Percentiles rank a stretch among this genome's conserved stretches.
phyloP scores from a whole-genome alignment of 1,284 basidiomycete genomes.

The Inonotus obliquus region DNA sequence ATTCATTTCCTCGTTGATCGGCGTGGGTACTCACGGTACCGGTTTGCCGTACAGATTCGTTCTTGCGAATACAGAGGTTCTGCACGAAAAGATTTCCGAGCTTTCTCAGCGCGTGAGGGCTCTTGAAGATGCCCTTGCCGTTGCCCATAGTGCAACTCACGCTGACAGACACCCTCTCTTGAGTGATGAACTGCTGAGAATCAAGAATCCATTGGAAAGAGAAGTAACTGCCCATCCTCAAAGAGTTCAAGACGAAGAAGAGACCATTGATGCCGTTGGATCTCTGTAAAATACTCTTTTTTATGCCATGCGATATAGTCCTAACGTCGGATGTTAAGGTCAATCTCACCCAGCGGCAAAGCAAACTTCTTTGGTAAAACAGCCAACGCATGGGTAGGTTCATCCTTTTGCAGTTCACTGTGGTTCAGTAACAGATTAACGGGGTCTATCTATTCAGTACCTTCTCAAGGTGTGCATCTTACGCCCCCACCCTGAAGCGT shows the following conservation, averaged over 20 bases:
- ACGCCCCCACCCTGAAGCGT: background rate
- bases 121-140: conserved; percentile 57
- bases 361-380: conserved; percentile 61
- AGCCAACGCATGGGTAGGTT: conserved; percentile 62
- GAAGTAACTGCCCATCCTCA: conserved; percentile 39
- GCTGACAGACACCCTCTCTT: conserved; percentile 51
- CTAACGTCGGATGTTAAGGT: conserved; percentile 33
- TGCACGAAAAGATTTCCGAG: conserved; percentile 61
- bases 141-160: conserved; percentile 44
- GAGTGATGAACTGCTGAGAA: conserved; percentile 51
- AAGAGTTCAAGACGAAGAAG: conserved; percentile 41
- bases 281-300: conserved; percentile 45
- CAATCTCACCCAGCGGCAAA: conserved; percentile 54
- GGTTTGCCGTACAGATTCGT: conserved; percentile 46
- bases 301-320: background rate
- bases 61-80: conserved; percentile 59
- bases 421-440: conserved; percentile 13
- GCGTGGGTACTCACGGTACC: background rate
- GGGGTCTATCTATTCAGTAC: conserved; percentile 28
- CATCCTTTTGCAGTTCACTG: background rate
- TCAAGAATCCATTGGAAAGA: conserved; percentile 61
- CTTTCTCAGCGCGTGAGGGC: conserved; percentile 55
- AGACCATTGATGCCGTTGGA: conserved; percentile 55
- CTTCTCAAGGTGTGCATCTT: conserved; percentile 30
- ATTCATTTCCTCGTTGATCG: conserved; percentile 5